Base-by-base conservation (phyloP, 805 yeast genomes). In the Pichia kluyveri region DNA sequence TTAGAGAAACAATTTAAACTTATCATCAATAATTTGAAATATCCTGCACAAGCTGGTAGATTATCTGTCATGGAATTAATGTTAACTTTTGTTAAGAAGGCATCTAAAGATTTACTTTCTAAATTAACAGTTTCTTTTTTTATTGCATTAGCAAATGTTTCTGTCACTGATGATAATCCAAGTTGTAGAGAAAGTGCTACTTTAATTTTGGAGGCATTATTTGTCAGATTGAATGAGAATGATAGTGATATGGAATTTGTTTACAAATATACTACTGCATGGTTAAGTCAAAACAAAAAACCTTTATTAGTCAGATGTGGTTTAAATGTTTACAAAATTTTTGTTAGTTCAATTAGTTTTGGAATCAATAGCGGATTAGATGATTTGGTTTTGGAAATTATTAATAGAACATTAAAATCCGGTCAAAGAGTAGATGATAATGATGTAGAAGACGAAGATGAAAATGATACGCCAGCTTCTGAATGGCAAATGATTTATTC, bases 41-140 rank as follows among this genome's bases (percentile, higher is more conserved):
- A 93, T 61, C 90, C 95, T 5, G 81, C 95, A 4, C 85, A 85
- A 49, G 73, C 79, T 40, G 99, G 99, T 45, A 73, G 97, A 45
- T 83, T 83, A 54, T 86, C 97, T 0, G 95, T 88, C 3, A 77
- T 93, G 86, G 98, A 93, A 58, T 70, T 91, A 58, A 70, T 91
- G 42, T 84, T 83, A 57, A 68, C 80, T 54, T 72, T 93, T 47
- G 70, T 91, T 17, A 70, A 73, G 41, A 87, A 85, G 59, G 75
- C 89, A 2, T 77, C 82, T 4, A 63, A 70, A 8, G 82, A 78
- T 1, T 63, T 86, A 41, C 58, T 86, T 26, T 68, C 72, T 8
- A 82, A 77, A 48, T 62, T 88, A 34, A 70, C 90, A 1, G 69
- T 86, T 0, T 82, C 96, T 2, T 86, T 90, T 58, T 93, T 88